Percentiles rank a stretch among this genome's conserved stretches.
Evolutionary conservation across 2,329 filamentous ascomycete genomes (phyloP).

Genomic region (Podosphaera fusca): DNA sequence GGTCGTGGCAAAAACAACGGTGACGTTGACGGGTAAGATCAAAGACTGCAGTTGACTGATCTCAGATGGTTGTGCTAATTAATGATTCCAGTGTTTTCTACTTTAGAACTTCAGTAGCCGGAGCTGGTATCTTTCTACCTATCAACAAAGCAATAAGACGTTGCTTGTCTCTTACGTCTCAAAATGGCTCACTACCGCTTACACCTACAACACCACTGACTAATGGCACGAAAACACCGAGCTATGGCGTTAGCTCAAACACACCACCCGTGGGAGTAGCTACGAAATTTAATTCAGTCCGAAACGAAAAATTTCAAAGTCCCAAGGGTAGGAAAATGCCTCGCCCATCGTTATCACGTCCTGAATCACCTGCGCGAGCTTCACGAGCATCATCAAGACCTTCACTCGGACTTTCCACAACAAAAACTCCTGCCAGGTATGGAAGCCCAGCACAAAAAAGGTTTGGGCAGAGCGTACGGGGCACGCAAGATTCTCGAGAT

Average conservation of each 20-base stretch:
- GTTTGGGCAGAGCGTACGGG: constrained; percentile 40
- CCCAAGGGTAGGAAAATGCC: constrained; percentile 44
- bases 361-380: constrained; percentile 64
- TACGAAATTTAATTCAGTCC: constrained; percentile 70
- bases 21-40: constrained; percentile 70
- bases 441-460: constrained; percentile 37
- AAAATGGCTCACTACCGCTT: constrained; percentile 31
- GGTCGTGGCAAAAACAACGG: constrained; percentile 80
- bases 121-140: constrained; percentile 84
- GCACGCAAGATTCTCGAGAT: constrained; percentile 29
- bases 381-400: constrained; percentile 33
- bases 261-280: constrained; percentile 42
- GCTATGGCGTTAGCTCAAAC: constrained; percentile 27
- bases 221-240: constrained; percentile 25
- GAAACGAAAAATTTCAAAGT: constrained; percentile 43
- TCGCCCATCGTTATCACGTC: constrained; percentile 60
- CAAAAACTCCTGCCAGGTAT: constrained; percentile 31
- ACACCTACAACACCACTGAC: constrained; percentile 44
- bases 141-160: constrained; percentile 55
- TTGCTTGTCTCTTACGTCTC: constrained; percentile 27
- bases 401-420: constrained; percentile 30
- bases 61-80: neutral
- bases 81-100: constrained; percentile 35
- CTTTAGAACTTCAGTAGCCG: constrained; percentile 55
- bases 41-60: constrained; percentile 1